These are phyloP conservation scores for Russula olivacea DNA, from an alignment of 768 basidiomycete species.

Conservation along the genomic window DNA sequence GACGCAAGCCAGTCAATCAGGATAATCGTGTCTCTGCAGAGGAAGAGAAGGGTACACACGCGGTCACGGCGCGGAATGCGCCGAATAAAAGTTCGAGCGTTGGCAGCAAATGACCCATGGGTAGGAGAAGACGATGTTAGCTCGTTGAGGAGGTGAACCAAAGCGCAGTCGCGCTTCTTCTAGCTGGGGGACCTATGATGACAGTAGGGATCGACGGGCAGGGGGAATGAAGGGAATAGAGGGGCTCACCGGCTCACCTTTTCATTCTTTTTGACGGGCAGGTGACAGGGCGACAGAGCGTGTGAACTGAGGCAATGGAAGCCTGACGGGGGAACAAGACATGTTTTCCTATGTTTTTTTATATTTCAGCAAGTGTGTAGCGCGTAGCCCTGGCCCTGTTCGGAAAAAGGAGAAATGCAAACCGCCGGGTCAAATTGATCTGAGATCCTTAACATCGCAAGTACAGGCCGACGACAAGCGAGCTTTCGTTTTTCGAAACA, in stretches of 20 bases:
- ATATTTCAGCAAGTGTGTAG: no score
- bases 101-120: not conserved
- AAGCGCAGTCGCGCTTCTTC: not conserved
- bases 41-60: not conserved
- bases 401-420: no score
- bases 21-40: not conserved
- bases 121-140: not conserved
- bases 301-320: not conserved
- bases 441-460: no score
- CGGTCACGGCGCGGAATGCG: not conserved
- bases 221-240: not conserved
- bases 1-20: not conserved
- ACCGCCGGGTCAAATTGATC: no score
- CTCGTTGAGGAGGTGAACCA: not conserved
- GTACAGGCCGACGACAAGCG: no score
- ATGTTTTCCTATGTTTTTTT: no score
- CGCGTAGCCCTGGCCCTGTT: no score
- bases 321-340: no score
- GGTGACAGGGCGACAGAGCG: not conserved
- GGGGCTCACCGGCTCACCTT: accelerated
- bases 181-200: not conserved
- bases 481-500: no score
- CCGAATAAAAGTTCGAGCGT: not conserved
- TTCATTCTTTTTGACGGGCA: not conserved
- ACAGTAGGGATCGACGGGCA: not conserved